Evolutionary conservation across 2,329 filamentous ascomycete species (phyloP).

Genomic region (Endocalyx cinctus): DNA sequence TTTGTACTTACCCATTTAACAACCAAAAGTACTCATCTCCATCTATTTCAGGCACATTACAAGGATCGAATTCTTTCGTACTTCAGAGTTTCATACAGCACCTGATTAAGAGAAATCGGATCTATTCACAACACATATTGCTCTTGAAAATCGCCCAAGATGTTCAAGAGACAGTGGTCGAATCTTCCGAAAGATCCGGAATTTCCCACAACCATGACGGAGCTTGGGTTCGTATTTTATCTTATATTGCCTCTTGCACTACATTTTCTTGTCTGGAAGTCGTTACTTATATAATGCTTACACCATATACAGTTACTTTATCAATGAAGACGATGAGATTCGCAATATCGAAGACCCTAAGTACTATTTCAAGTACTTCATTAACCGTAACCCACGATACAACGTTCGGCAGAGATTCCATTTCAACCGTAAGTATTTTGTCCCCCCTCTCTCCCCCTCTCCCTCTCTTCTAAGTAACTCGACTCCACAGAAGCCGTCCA

Average conservation of each 20-base stretch:
- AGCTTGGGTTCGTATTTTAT: constrained; percentile 60
- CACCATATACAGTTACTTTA: constrained; percentile 68
- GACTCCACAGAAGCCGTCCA: constrained; percentile 53
- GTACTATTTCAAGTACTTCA: constrained; percentile 68
- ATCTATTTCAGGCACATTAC: too few relatives aligned
- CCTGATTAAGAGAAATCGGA: too few relatives aligned
- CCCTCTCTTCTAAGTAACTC: constrained; percentile 2
- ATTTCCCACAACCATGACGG: constrained; percentile 61
- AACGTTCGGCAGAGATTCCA: constrained; percentile 72
- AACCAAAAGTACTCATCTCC: too few relatives aligned
- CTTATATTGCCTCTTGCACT: not conserved
- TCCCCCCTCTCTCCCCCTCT: not conserved
- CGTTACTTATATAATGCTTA: too few relatives aligned
- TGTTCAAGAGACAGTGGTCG: constrained; percentile 71
- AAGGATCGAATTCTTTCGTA: too few relatives aligned
- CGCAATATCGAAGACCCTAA: constrained; percentile 64
- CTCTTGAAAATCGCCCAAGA: constrained; percentile 32
- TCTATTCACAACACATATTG: too few relatives aligned
- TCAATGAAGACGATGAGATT: constrained; percentile 72
- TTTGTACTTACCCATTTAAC: too few relatives aligned
- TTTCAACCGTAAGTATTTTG: constrained; percentile 58
- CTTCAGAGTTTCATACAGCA: too few relatives aligned
- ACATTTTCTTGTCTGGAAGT: too few relatives aligned
- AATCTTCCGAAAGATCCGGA: constrained; percentile 66
- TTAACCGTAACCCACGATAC: constrained; percentile 68